Base-by-base conservation (phyloP, 2,329 filamentous ascomycete species). In the Pyrenophora seminiperda region DNA sequence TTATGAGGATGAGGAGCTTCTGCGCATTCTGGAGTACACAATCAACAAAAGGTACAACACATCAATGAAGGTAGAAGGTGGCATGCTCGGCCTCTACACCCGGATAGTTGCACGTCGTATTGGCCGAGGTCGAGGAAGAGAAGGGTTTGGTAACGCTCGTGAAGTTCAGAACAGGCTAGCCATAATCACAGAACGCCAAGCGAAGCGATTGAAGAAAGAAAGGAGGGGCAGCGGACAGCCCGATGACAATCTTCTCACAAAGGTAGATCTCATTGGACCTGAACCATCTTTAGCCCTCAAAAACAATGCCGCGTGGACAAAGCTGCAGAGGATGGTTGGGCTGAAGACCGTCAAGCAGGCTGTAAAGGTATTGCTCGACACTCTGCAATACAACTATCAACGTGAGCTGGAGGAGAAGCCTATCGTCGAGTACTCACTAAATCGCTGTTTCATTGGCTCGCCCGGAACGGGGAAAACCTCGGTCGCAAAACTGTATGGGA, bases 61-160 rank as follows among this genome's bases (percentile, higher is more conserved):
- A 13, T 15, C 4, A 15, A 44, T 44, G 41, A 44, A 17, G 7
- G 72, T 85, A 2, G 84, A 89, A 47, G 82, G 76, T 13, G 86
- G 85, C 0, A 49, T 76, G 0, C 62, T 67, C 1, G 88, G 88
- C 0, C 75, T 90, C 0, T 91, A 83, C 58, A 79, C 80, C 47
- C 82, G 86, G 0, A 86, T 92, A 17, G 80, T 81, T 0, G 74
- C 81, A 3, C 78, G 84, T 0, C 76, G 88, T 1, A 71, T 91
- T 10, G 87, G 87, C 0, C 75, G 79, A 5, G 80, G 81, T 0
- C 81, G 88, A 0, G 87, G 85, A 0, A 77, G 78, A 1, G 80
- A 84, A 20, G 87, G 88, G 0, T 92, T 91, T 52, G 88, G 86
- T 0, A 92, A 93, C 59, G 89, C 89, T 0, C 77, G 89, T 1